phyloP scores from a whole-genome alignment of 345 rosid species.

The Gossypium longicalyx region DNA sequence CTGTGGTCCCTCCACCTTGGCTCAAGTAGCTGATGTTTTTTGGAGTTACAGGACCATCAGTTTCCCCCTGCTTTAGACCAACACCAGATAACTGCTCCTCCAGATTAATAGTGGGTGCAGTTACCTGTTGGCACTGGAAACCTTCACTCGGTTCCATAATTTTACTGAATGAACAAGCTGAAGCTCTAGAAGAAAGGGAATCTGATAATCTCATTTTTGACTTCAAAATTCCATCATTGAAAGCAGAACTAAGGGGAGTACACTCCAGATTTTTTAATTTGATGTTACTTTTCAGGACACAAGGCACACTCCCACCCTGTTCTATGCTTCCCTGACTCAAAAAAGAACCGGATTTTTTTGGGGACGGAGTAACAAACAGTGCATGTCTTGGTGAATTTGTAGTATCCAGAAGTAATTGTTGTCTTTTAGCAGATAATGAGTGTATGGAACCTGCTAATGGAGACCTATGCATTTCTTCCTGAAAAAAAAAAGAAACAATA shows the following conservation, averaged over 20 bases:
- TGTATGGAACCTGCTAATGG: slow-evolving; percentile 34
- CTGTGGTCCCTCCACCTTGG: slow-evolving; percentile 21
- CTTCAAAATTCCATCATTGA: slow-evolving; percentile 44
- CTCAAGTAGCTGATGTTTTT: slow-evolving; percentile 17
- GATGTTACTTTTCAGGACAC: slow-evolving; percentile 40
- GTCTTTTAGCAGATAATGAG: slow-evolving; percentile 29
- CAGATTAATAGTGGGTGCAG: slow-evolving; percentile 37
- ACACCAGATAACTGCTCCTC: slow-evolving; percentile 29
- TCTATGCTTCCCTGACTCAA: slow-evolving; percentile 37
- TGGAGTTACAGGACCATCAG: slow-evolving; percentile 15
- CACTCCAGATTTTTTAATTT: slow-evolving; percentile 38
- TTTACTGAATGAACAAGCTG: slow-evolving; percentile 30
- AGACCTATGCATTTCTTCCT: slow-evolving; percentile 17
- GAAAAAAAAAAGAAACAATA: background rate
- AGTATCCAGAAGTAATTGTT: slow-evolving; percentile 25
- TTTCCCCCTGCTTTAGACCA: slow-evolving; percentile 23
- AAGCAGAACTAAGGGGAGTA: slow-evolving; percentile 38
- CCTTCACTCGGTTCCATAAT: slow-evolving; percentile 20
- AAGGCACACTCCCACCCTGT: slow-evolving; percentile 31
- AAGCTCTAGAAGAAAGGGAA: slow-evolving; percentile 30
- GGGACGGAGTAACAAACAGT: slow-evolving; percentile 55
- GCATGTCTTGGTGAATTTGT: slow-evolving; percentile 26
- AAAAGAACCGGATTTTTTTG: slow-evolving; percentile 35
- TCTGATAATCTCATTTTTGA: slow-evolving; percentile 41
- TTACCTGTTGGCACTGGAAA: slow-evolving; percentile 11